Evolutionary conservation across 1,284 basidiomycete genomes (phyloP).

Genomic region (Sanghuangporus weigelae): DNA sequence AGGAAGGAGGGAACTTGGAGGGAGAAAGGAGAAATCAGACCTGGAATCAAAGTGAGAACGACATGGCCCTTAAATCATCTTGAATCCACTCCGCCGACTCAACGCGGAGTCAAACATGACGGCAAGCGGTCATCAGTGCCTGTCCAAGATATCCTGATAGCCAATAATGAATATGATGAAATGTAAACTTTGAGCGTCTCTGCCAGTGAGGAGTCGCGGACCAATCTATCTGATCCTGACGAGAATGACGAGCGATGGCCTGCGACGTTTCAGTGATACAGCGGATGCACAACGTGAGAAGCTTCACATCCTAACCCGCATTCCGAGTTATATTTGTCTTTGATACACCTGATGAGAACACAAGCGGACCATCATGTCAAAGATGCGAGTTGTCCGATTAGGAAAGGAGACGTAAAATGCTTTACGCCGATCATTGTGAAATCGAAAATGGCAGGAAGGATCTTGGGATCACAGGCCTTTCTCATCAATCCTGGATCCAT

Average conservation of each 20-base stretch:
- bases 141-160: not conserved
- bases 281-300: not conserved
- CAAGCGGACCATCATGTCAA: not conserved
- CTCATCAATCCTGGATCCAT: too few species aligned
- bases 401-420: not conserved
- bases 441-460: not conserved
- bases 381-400: not conserved
- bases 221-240: not conserved
- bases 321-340: not conserved
- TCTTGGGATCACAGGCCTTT: not conserved
- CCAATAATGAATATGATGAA: not conserved
- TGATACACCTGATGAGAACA: not conserved
- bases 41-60: not conserved
- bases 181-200: not conserved
- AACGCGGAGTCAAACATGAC: not conserved
- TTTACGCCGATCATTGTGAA: not conserved
- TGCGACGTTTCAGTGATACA: not conserved
- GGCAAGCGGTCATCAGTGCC: not conserved
- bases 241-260: not conserved
- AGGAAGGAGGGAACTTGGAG: constrained; percentile 1
- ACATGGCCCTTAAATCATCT: not conserved
- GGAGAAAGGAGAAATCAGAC: not conserved
- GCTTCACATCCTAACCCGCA: not conserved
- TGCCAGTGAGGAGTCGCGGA: not conserved
- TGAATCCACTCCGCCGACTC: not conserved